Evolutionary conservation across 2,329 filamentous ascomycete genomes (phyloP), one percentile per base, ranked within the genome.

Genomic region (Botrytis fabae): DNA sequence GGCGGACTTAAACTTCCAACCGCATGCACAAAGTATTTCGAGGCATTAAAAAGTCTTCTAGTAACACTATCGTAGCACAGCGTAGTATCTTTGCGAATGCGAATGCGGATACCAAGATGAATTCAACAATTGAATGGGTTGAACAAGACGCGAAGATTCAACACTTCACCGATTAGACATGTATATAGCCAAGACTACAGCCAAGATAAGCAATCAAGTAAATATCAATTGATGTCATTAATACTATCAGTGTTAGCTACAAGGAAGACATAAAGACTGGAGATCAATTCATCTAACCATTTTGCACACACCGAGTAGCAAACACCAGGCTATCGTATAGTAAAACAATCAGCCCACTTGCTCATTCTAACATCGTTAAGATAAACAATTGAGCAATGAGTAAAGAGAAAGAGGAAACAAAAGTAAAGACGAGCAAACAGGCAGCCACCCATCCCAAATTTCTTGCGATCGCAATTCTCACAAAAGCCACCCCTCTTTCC

Each of bases 391-490:
- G 48, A 42, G 20, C 8, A 22, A 57, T 32, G 10, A 57, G 28
- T 18, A 42, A 57, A 16, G 28, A 9, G 25, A 57, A 25, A 57
- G 35, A 42, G 25, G 28, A 48, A 38, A 22, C 14, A 32, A 57
- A 66, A n/a, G 25, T 14, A 38, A 32, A 65, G 44, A 35, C 20
- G 12, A 66, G n/a, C 40, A 68, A 68, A n/a, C 48, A 68, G 48
- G 25, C 64, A 40, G 32, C 64, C 64, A 68, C 48, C 64, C 16
- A 57, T 28, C 16, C 35, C 22, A 57, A 1, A 68, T 54, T 54
- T 68, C 64, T 68, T 54, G 64, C 64, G 32, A 42, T 42, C 46
- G 28, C 65, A 51, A 68, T 32, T 68, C 48, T 68, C 65, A 68
- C 65, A 68, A 68, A 68, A 57, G 32, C 65, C 65, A 57, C 48